Evolutionary conservation across 2,329 filamentous ascomycete genomes (phyloP).

Genomic region (Sarocladiaceae sp.): DNA sequence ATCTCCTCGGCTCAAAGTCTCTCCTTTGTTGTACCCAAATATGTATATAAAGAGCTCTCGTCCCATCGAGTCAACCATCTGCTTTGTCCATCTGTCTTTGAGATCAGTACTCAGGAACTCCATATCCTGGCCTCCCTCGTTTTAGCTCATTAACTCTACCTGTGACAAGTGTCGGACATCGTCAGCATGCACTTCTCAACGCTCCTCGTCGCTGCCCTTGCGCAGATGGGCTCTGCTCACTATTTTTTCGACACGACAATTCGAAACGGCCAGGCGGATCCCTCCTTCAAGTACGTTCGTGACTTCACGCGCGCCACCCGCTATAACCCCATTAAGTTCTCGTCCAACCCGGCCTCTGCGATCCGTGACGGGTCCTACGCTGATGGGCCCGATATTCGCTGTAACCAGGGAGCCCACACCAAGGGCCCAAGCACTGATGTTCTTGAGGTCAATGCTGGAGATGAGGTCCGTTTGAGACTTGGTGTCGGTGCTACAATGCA

Average conservation of each 20-base stretch:
- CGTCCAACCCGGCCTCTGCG: constrained; percentile 18
- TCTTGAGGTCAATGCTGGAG: constrained; percentile 20
- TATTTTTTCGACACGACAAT: constrained; percentile 23
- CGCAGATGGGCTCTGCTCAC: constrained; percentile 21
- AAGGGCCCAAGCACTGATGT: constrained; percentile 17
- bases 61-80: too few species aligned
- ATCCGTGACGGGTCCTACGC: constrained; percentile 17
- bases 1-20: too few species aligned
- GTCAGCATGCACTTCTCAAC: background rate
- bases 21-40: too few species aligned
- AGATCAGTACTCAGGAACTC: too few species aligned
- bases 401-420: constrained; percentile 24
- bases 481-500: constrained; percentile 16
- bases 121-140: too few species aligned
- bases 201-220: constrained; percentile 12
- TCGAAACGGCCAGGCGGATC: constrained; percentile 16
- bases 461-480: constrained; percentile 17
- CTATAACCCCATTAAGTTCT: constrained; percentile 25
- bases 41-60: too few species aligned
- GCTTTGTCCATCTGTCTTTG: too few species aligned
- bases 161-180: too few species aligned
- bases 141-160: too few species aligned
- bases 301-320: constrained; percentile 18
- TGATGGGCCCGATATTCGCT: constrained; percentile 20
- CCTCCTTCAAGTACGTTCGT: constrained; percentile 19